phyloP scores from a whole-genome alignment of 176 grass and related monocot genomes.

The Eleusine indica region DNA sequence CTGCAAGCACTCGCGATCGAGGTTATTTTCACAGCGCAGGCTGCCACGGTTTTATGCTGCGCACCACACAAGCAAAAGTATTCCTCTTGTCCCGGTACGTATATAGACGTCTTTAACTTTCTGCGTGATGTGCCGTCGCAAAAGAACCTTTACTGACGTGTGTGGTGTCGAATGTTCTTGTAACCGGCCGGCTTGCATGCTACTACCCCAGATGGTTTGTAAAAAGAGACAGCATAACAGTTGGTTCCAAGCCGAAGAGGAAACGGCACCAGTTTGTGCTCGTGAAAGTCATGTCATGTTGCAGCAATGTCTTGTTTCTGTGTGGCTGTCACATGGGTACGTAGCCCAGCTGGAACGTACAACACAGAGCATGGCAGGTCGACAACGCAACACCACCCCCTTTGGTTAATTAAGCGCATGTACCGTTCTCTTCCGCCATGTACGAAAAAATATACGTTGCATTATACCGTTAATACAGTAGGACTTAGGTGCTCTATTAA shows the following conservation, averaged over 20 bases:
- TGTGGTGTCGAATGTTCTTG: background rate
- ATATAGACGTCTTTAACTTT: background rate
- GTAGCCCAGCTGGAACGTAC: background rate
- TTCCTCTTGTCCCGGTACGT: background rate
- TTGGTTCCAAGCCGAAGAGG: background rate
- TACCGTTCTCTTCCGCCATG: too few relatives aligned
- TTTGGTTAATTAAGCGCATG: too few relatives aligned
- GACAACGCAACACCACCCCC: background rate
- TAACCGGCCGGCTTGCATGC: background rate
- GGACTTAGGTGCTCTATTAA: too few relatives aligned
- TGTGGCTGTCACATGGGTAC: background rate
- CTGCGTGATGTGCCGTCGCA: background rate
- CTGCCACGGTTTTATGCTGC: background rate
- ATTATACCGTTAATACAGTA: too few relatives aligned
- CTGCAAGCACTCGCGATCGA: background rate
- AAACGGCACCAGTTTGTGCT: background rate
- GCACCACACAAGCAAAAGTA: slow-evolving; percentile 24
- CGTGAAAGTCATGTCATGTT: background rate
- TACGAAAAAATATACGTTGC: too few relatives aligned
- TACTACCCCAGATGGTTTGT: too few relatives aligned
- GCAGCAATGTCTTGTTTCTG: background rate
- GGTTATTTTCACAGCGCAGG: background rate
- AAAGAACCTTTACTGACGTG: background rate
- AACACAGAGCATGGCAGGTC: background rate
- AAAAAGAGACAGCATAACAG: background rate